Evolutionary conservation across 306 rosid species (phyloP), one percentile per base, ranked within the genome.

Genomic region (Acmispon strigosus): DNA sequence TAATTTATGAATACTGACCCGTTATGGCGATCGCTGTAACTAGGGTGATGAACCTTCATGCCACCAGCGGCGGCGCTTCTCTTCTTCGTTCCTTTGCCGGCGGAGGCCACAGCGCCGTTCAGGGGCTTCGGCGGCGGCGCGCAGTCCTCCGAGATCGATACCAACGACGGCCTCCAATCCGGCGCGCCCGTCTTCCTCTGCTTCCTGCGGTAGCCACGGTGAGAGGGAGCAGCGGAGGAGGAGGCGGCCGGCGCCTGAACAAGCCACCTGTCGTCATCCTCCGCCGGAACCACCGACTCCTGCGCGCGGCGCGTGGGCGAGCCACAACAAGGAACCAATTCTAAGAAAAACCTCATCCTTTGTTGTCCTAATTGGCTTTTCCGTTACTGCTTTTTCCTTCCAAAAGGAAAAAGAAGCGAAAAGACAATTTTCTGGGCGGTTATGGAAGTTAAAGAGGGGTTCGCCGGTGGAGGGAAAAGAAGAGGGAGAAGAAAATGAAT

Each of bases 151-250:
- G 82, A 70, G 7, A 90, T 90, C 5, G 93, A 19, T 34, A 74
- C 42, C 17, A 87, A 72, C 62, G 89, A 80, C 17, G 96, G 96
- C 80, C 51, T 86, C 96, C 96, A 90, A 3, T 84, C 85, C 0
- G 18, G 4, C 2, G 52, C 37, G 4, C 70, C 49, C 17, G 1
- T 32, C 45, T 69, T 52, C 44, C 71, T 63, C 4, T 55, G 59
- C 66, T 60, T 78, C 36, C 32, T 50, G 0, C 85, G 62, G 15
- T 14, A 37, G 7, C 5, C 37, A 0, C 13, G 7, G 8, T 48
- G 51, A 12, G 61, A 20, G 7, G 72, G 9, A 6, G 17, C 2
- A 7, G 56, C 3, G 12, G 4, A 5, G 16, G 1, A 1, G 2
- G 18, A 3, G 15, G 49, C 41, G 5, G 13, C 1, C 0, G 69